Conservation (phyloP, 805 yeast species). For the Barnettozyma siamensis region DNA sequence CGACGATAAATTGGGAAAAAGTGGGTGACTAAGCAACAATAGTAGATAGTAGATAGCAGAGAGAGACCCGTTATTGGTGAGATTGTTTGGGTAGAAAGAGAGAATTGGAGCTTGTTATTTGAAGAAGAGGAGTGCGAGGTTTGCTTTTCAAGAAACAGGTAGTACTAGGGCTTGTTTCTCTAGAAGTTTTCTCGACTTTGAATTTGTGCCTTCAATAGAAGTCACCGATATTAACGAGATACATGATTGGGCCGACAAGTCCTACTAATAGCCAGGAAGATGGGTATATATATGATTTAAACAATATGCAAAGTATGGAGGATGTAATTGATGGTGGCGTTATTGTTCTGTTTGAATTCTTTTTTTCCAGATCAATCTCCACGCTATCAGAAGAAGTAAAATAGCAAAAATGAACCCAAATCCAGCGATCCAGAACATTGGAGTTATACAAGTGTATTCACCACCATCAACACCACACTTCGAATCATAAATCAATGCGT, state of each 20-base stretch:
- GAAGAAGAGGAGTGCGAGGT: too few relatives aligned
- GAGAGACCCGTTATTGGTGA: not conserved
- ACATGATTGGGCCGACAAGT: too few relatives aligned
- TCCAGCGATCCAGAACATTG: slow-evolving; percentile 17
- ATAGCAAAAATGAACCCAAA: slow-evolving; percentile 11
- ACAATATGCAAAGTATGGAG: too few relatives aligned
- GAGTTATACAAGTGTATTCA: slow-evolving; percentile 12
- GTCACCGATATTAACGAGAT: too few relatives aligned
- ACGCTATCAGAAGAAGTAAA: slow-evolving; percentile 13
- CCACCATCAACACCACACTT: slow-evolving; percentile 16
- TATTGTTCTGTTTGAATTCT: not conserved
- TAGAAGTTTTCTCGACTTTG: too few relatives aligned
- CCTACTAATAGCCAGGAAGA: too few relatives aligned
- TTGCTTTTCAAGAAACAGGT: too few relatives aligned
- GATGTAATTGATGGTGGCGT: too few relatives aligned
- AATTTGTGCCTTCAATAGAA: too few relatives aligned
- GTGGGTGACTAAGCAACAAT: not conserved
- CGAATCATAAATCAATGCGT: slow-evolving; percentile 58
- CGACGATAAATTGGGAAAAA: slow-evolving; percentile 6
- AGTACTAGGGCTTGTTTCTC: too few relatives aligned
- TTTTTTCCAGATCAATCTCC: slow-evolving; percentile 18
- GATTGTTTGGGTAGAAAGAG: not conserved
- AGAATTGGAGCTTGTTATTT: too few relatives aligned
- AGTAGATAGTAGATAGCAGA: too few relatives aligned
- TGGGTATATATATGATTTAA: not conserved